Base-by-base conservation (phyloP, 441 rosid species). In the Melastoma candidum region DNA sequence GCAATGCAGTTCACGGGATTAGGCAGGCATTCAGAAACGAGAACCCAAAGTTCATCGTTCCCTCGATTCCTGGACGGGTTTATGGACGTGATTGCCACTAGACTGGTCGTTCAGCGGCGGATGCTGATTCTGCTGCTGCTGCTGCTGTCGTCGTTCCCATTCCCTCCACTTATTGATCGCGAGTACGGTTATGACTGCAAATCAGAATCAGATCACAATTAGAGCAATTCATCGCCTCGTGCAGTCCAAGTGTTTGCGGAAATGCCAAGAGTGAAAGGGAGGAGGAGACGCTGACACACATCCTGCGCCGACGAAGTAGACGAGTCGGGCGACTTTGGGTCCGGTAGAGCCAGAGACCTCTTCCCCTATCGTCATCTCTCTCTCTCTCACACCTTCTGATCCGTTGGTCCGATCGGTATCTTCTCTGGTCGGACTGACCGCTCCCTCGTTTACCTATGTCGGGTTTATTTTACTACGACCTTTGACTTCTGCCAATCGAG, bases 121-220 rank as follows among this genome's bases (percentile, higher is more conserved):
- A 17, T 54, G 32, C 58, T 54, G 58, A 25, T 43, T 47, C 17
- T 29, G 44, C 39, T 17, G 64, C 53, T 77, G 63, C 49, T 71
- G 59, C 46, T 70, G 76, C 58, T 75, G 69, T 60, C 68, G 71
- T 14, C 61, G 63, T 70, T 80, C 85, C 49, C 78, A 55, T 57
- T 83, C 85, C 63, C 79, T 73, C 85, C 87, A 85, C 57, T 74
- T 83, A 65, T 83, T 80, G 71, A 79, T 78, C 27, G 78, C 87
- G 3, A 61, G 64, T 12, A 78, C 49, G 63, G 75, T 72, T 22
- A 85, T 62, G 69, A 85, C 90, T 82, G 72, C 27, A 8, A 39
- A 61, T 41, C 27, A 12, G 29, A 61, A 11, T 26, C 17, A 46
- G n/a, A n/a, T 39, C 12, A 24, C 44, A 3, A 11, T 32, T 32